Percentiles rank a stretch among this genome's conserved stretches.
Conservation (phyloP, 2,329 filamentous ascomycete species). For the Colletotrichum kahawae region DNA sequence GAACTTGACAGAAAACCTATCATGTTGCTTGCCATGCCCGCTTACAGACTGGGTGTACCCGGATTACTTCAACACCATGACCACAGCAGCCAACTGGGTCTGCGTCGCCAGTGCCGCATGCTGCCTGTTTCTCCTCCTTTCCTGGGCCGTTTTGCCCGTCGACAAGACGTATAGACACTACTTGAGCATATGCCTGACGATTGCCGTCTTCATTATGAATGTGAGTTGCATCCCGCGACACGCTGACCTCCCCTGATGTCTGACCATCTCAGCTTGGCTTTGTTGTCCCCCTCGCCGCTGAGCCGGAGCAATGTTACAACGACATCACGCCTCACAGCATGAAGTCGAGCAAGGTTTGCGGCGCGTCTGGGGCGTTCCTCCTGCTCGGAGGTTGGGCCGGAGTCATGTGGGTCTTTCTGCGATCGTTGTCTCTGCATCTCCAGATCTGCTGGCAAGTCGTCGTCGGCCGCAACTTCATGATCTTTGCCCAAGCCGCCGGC, state of each 20-base stretch:
- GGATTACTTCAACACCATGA: constrained; percentile 63
- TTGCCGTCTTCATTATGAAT: constrained; percentile 79
- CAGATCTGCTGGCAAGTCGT: constrained; percentile 98
- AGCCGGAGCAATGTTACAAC: constrained; percentile 84
- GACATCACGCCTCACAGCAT: constrained; percentile 93
- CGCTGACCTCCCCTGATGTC: not conserved
- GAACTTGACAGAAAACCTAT: constrained; percentile 51
- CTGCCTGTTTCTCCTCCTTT: constrained; percentile 77
- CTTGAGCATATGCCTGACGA: constrained; percentile 83
- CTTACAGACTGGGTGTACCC: constrained; percentile 77
- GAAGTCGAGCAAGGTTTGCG: constrained; percentile 81
- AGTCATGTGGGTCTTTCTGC: constrained; percentile 89
- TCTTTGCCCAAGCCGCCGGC: constrained; percentile 74
- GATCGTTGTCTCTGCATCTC: constrained; percentile 89
- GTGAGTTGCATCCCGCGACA: constrained; percentile 54
- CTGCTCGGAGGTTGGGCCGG: constrained; percentile 85
- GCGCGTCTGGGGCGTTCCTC: constrained; percentile 84
- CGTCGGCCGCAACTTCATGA: constrained; percentile 89
- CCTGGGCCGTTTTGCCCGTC: constrained; percentile 80
- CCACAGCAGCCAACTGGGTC: constrained; percentile 78
- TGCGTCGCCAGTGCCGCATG: constrained; percentile 76
- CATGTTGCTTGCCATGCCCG: constrained; percentile 91
- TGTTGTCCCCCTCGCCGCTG: constrained; percentile 81
- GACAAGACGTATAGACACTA: constrained; percentile 94
- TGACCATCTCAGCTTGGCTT: constrained; percentile 73